A percentile compares a stretch with the other conserved stretches of the same genome.
These are phyloP conservation scores for Benincasa hispida DNA, from an alignment of 306 rosid genomes.

Conservation along the genomic window DNA sequence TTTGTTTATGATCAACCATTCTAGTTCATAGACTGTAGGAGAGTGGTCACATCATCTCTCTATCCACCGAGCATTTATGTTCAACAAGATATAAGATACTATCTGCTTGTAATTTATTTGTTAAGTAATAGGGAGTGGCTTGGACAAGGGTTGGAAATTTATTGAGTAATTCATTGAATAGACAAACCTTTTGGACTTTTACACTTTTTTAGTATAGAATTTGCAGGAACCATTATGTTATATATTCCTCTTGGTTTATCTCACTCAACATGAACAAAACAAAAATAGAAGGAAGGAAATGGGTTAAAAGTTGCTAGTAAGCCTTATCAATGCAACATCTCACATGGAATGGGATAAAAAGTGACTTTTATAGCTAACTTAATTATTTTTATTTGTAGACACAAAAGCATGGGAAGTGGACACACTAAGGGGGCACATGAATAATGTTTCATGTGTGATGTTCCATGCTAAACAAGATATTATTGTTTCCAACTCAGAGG, in stretches of 20 bases:
- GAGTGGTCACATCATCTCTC: not conserved
- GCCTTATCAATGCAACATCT: not conserved
- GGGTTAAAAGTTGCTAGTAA: not conserved
- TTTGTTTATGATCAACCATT: not conserved
- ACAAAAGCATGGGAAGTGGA: constrained; percentile 99
- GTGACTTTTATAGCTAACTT: not conserved
- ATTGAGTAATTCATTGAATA: not conserved
- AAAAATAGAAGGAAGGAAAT: not conserved
- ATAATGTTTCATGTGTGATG: constrained; percentile 92
- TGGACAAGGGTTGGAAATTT: not conserved
- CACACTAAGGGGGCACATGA: constrained; percentile 93
- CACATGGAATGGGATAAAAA: not conserved
- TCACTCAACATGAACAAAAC: not conserved
- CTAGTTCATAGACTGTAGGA: not conserved
- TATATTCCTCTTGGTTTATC: not conserved
- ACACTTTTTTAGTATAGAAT: not conserved
- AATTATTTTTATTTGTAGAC: constrained; percentile 34
- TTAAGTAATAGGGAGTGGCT: not conserved
- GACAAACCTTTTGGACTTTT: not conserved
- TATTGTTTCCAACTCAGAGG: constrained; percentile 91
- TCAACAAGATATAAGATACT: not conserved
- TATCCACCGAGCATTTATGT: not conserved
- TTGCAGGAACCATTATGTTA: not conserved
- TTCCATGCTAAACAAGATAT: constrained; percentile 92
- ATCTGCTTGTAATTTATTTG: not conserved